phyloP scores from a whole-genome alignment of 2,329 filamentous ascomycete genomes.

The Trichophyton schoenleinii region DNA sequence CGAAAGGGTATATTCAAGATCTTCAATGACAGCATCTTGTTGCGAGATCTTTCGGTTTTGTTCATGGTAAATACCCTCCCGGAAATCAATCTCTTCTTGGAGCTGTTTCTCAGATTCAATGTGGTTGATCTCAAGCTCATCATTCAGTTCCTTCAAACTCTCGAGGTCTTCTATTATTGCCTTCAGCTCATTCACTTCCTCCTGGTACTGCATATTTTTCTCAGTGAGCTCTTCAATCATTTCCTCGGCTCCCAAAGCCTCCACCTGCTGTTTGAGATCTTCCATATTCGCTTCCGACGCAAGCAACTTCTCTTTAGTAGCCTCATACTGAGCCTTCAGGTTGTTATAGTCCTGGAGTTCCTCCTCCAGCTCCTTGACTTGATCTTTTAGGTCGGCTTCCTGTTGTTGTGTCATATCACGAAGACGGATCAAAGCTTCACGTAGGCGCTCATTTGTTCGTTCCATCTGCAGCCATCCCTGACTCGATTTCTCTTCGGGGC shows the following conservation, averaged over 20 bases:
- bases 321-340: slow-evolving; percentile 57
- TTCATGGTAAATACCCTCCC: slow-evolving; percentile 72
- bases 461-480: slow-evolving; percentile 88
- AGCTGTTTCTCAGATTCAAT: slow-evolving; percentile 88
- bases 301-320: slow-evolving; percentile 58
- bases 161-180: slow-evolving; percentile 77
- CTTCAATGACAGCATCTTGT: slow-evolving; percentile 68
- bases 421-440: slow-evolving; percentile 70
- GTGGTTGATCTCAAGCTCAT: slow-evolving; percentile 88
- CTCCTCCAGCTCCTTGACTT: slow-evolving; percentile 61
- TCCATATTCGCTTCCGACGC: slow-evolving; percentile 64
- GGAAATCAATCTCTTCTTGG: slow-evolving; percentile 83
- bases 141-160: slow-evolving; percentile 78
- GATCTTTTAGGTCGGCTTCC: slow-evolving; percentile 63
- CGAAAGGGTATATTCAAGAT: slow-evolving; percentile 79
- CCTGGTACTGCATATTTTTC: slow-evolving; percentile 69
- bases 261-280: slow-evolving; percentile 80
- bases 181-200: slow-evolving; percentile 72
- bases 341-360: slow-evolving; percentile 56
- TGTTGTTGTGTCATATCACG: slow-evolving; percentile 79
- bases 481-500: slow-evolving; percentile 72
- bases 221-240: slow-evolving; percentile 89
- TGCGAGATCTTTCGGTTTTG: slow-evolving; percentile 59
- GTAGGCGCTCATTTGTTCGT: slow-evolving; percentile 72
- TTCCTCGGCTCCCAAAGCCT: slow-evolving; percentile 78